Evolutionary conservation across 2,329 filamentous ascomycete species (phyloP).

Genomic region (Fusarium austroafricanum): DNA sequence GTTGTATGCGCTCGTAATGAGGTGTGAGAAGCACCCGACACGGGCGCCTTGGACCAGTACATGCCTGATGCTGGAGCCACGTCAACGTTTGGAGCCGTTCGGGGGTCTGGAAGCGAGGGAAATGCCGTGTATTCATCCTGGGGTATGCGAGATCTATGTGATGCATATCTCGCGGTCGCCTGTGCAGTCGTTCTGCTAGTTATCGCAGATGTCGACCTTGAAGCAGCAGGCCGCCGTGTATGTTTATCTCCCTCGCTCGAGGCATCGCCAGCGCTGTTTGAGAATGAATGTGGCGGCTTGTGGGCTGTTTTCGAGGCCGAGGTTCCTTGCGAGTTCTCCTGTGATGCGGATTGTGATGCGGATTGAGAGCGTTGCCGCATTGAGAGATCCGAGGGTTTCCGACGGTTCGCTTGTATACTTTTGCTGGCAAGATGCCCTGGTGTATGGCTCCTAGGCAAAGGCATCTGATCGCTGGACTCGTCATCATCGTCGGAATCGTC

Average conservation of each 20-base stretch:
- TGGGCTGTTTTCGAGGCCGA: conserved; percentile 45
- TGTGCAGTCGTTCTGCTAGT: conserved; percentile 48
- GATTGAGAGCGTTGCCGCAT: conserved; percentile 68
- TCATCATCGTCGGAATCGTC: conserved; percentile 52
- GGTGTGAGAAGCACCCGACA: conserved; percentile 71
- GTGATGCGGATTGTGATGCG: conserved; percentile 51
- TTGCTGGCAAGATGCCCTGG: conserved; percentile 71
- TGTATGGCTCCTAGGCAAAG: conserved; percentile 68
- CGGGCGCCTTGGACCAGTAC: conserved; percentile 76
- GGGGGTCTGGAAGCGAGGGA: conserved; percentile 67
- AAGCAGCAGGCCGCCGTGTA: conserved; percentile 55
- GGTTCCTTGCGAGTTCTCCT: conserved; percentile 23
- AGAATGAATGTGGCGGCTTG: conserved; percentile 43
- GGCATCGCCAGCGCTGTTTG: conserved; percentile 39
- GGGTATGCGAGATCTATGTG: conserved; percentile 43
- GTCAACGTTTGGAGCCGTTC: conserved; percentile 68
- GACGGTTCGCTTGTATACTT: conserved; percentile 62
- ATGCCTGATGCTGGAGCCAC: conserved; percentile 75
- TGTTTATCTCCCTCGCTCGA: conserved; percentile 46
- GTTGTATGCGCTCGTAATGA: conserved; percentile 74
- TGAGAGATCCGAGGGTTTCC: conserved; percentile 63
- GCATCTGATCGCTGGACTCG: conserved; percentile 52
- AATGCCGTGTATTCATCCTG: conserved; percentile 61
- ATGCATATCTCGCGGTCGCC: conserved; percentile 28
- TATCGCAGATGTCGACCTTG: conserved; percentile 67